phyloP scores from a whole-genome alignment of 2,329 filamentous ascomycete species.

The Hymenoscyphus occultus region DNA sequence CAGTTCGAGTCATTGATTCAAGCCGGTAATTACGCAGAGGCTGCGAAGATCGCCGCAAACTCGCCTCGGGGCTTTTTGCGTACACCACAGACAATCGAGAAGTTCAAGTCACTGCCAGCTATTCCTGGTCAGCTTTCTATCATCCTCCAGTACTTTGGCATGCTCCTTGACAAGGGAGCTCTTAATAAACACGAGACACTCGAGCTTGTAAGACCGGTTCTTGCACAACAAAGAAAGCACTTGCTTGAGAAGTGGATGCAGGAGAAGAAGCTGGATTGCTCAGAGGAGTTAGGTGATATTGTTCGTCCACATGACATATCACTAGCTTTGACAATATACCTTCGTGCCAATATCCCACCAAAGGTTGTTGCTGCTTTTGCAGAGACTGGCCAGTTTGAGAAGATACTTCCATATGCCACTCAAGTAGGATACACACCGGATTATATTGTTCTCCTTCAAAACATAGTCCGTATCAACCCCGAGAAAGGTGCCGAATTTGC shows the following conservation, averaged over 20 bases:
- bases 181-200: slow-evolving; percentile 92
- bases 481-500: slow-evolving; percentile 96
- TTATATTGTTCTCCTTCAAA: slow-evolving; percentile 86
- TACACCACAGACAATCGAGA: slow-evolving; percentile 91
- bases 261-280: slow-evolving; percentile 93
- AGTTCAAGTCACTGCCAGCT: slow-evolving; percentile 83
- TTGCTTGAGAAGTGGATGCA: slow-evolving; percentile 97
- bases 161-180: slow-evolving; percentile 91
- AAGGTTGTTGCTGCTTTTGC: slow-evolving; percentile 96
- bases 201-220: slow-evolving; percentile 87
- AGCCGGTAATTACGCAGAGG: slow-evolving; percentile 77
- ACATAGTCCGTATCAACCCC: slow-evolving; percentile 85
- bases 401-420: slow-evolving; percentile 88
- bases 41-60: slow-evolving; percentile 94
- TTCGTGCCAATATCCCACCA: slow-evolving; percentile 83
- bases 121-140: slow-evolving; percentile 85
- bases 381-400: slow-evolving; percentile 94
- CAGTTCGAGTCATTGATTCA: slow-evolving; percentile 88
- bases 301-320: slow-evolving; percentile 86
- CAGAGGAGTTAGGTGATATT: slow-evolving; percentile 93
- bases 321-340: slow-evolving; percentile 84
- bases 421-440: slow-evolving; percentile 90
- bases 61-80: slow-evolving; percentile 94
- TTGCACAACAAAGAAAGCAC: slow-evolving; percentile 92
- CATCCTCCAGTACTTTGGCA: slow-evolving; percentile 96